These are phyloP conservation scores for Talaromyces sp. DNA, from an alignment of 2,329 filamentous ascomycete genomes.

Conservation along the genomic window DNA sequence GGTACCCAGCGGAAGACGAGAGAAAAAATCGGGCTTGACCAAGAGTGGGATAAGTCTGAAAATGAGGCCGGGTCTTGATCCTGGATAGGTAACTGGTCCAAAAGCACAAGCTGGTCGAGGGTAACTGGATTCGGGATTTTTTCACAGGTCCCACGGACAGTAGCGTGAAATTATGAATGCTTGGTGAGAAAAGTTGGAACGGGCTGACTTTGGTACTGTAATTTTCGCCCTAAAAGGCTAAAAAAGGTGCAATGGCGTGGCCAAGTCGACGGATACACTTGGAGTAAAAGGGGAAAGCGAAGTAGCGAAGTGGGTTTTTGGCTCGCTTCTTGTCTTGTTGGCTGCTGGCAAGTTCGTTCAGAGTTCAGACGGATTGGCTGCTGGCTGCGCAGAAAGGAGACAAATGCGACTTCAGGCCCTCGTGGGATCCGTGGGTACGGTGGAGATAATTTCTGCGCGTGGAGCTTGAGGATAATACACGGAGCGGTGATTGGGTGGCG, in stretches of 20 bases:
- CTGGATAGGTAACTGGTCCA: constrained; percentile 10
- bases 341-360: neutral
- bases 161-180: constrained; percentile 13
- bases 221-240: constrained; percentile 24
- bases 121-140: constrained; percentile 18
- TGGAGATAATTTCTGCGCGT: constrained; percentile 27
- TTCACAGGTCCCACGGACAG: constrained; percentile 16
- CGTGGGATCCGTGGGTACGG: constrained; percentile 39
- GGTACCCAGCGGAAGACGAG: constrained; percentile 28
- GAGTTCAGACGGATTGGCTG: constrained; percentile 14
- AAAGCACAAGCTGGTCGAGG: constrained; percentile 1
- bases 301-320: constrained; percentile 24
- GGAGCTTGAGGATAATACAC: constrained; percentile 19
- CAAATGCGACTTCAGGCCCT: constrained; percentile 27
- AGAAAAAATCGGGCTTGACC: constrained; percentile 24
- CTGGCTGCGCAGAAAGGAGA: constrained; percentile 19
- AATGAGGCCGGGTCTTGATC: constrained; percentile 4
- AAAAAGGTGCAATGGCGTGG: constrained; percentile 24
- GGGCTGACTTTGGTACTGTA: constrained; percentile 11
- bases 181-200: neutral
- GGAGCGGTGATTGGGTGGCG: constrained; percentile 11
- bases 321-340: constrained; percentile 7
- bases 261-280: constrained; percentile 24
- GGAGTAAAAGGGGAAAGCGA: constrained; percentile 23
- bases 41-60: constrained; percentile 16